phyloP scores from a whole-genome alignment of 2,329 filamentous ascomycete species.

The Penicillium decumbens region DNA sequence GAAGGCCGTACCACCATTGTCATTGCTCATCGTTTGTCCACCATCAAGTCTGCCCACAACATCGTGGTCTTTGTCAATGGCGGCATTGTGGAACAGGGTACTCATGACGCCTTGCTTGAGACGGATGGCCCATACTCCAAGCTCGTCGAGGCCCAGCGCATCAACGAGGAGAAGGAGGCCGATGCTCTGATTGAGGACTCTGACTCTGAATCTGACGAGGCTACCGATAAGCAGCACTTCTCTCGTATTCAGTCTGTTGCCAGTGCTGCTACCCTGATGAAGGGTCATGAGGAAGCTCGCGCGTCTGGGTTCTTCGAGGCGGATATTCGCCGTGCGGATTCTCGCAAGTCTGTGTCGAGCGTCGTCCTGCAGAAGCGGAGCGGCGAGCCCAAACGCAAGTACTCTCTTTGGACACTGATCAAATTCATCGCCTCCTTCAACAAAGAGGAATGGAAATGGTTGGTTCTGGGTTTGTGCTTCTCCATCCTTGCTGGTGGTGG shows the following conservation, averaged over 20 bases:
- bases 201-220: conserved; percentile 21
- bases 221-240: conserved; percentile 27
- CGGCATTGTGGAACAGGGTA: conserved; percentile 86
- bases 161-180: conserved; percentile 53
- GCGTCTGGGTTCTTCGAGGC: conserved; percentile 23
- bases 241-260: conserved; percentile 32
- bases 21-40: conserved; percentile 91
- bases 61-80: conserved; percentile 90
- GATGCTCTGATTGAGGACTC: conserved; percentile 24
- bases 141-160: conserved; percentile 83
- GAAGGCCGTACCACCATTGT: conserved; percentile 89
- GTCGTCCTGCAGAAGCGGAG: conserved; percentile 58
- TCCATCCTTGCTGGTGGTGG: conserved; percentile 74
- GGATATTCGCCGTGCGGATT: conserved; percentile 42
- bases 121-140: conserved; percentile 70
- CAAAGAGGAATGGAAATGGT: conserved; percentile 62
- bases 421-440: conserved; percentile 80
- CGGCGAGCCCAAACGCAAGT: conserved; percentile 50
- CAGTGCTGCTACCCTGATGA: conserved; percentile 25
- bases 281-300: conserved; percentile 23
- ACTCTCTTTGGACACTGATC: conserved; percentile 70
- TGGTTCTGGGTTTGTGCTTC: conserved; percentile 69
- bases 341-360: conserved; percentile 61
- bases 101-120: conserved; percentile 72
- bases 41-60: conserved; percentile 89